These are phyloP conservation scores for Stephania japonica DNA, from an alignment of 164 flowering plant genomes.

Conservation along the genomic window DNA sequence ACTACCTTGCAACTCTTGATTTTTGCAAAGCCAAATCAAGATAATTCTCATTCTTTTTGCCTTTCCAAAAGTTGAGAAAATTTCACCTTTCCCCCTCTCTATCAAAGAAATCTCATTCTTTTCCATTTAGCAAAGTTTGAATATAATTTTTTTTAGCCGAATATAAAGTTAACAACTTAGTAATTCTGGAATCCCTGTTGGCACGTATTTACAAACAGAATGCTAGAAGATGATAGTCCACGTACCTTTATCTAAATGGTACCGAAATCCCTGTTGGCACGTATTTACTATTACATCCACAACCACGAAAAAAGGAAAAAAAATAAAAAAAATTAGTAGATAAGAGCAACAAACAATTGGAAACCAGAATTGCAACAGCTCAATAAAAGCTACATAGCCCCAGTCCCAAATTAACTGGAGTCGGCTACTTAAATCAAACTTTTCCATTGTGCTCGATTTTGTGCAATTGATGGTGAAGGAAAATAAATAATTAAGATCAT, in stretches of 20 bases:
- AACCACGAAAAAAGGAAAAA: constrained; percentile 8
- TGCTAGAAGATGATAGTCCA: neutral
- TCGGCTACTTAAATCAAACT: too few species aligned
- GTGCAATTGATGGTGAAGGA: too few species aligned
- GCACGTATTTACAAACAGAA: neutral
- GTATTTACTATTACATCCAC: constrained; percentile 42
- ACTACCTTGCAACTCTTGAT: neutral
- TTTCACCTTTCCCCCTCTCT: neutral
- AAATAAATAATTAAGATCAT: too few species aligned
- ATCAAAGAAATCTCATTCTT: neutral
- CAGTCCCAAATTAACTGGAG: too few species aligned
- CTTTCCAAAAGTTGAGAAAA: neutral
- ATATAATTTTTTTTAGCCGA: neutral
- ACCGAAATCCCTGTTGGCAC: constrained; percentile 43
- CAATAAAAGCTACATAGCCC: too few species aligned
- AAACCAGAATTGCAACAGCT: too few species aligned
- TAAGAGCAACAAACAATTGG: neutral
- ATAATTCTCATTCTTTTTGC: neutral
- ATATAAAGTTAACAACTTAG: neutral
- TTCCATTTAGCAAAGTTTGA: neutral
- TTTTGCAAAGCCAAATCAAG: neutral
- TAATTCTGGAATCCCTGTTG: neutral
- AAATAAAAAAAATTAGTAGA: neutral
- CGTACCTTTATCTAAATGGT: constrained; percentile 45
- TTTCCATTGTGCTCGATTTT: too few species aligned